Conservation (phyloP, 108 stramenopile species). For the Cyclotella kingstonii region DNA sequence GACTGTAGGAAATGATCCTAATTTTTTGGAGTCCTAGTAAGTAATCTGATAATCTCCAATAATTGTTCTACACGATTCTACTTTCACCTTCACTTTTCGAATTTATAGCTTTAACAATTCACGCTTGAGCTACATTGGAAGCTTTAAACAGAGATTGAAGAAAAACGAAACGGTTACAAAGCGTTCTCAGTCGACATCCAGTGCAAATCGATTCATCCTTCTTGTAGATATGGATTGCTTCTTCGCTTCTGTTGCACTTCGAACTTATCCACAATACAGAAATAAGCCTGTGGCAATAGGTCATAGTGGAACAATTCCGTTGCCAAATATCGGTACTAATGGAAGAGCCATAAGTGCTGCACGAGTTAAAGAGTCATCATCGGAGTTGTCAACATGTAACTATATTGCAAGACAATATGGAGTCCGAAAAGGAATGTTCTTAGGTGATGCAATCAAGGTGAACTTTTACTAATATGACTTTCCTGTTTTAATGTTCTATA, state of each 20-base stretch:
- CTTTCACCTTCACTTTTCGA: neutral
- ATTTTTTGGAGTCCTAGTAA: constrained; percentile 69
- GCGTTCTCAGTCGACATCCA: constrained; percentile 21
- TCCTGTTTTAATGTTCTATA: neutral
- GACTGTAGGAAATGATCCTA: constrained; percentile 75
- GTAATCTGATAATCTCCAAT: neutral
- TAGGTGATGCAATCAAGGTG: constrained; percentile 73
- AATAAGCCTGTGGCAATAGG: constrained; percentile 88
- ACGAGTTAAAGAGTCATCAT: constrained; percentile 56
- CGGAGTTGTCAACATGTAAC: constrained; percentile 93
- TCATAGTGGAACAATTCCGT: constrained; percentile 53
- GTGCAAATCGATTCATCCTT: constrained; percentile 69
- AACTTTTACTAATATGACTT: neutral
- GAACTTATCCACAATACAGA: constrained; percentile 77
- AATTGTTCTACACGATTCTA: too few relatives aligned
- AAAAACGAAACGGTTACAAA: neutral
- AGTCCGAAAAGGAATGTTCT: constrained; percentile 90
- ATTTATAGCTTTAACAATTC: constrained; percentile 47
- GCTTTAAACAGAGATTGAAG: constrained; percentile 63
- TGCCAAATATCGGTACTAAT: constrained; percentile 2
- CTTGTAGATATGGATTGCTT: constrained; percentile 98
- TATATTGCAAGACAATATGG: constrained; percentile 89
- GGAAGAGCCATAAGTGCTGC: constrained; percentile 10
- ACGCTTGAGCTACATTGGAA: constrained; percentile 79
- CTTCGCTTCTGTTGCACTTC: constrained; percentile 86